phyloP scores from a whole-genome alignment of 2,329 filamentous ascomycete genomes.

The Amphichorda felina region DNA sequence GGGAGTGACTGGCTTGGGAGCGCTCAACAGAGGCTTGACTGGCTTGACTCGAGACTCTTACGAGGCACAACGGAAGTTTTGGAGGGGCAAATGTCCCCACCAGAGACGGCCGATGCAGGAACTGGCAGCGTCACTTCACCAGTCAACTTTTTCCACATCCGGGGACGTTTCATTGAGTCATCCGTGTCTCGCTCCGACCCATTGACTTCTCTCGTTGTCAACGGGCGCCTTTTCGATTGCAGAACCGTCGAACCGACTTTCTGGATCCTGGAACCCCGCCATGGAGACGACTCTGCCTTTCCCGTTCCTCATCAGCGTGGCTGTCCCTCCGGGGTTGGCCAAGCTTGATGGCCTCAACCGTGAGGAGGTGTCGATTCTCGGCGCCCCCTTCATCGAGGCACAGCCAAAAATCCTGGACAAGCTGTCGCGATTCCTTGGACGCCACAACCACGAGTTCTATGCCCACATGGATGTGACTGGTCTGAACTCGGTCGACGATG shows the following conservation, averaged over 20 bases:
- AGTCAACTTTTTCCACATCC: not conserved
- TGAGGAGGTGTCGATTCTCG: constrained; percentile 47
- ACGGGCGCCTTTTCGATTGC: not conserved
- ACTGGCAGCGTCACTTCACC: not conserved
- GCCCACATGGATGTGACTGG: constrained; percentile 68
- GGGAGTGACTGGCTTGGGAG: not conserved
- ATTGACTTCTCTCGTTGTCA: not conserved
- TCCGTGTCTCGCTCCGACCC: not conserved
- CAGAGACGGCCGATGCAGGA: constrained; percentile 5
- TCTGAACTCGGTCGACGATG: constrained; percentile 57
- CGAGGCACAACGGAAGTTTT: not conserved
- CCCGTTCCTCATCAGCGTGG: constrained; percentile 49
- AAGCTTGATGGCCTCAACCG: constrained; percentile 39
- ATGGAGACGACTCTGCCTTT: constrained; percentile 56
- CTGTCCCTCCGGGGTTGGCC: constrained; percentile 34
- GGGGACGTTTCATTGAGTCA: constrained; percentile 2
- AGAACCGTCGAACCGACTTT: no score
- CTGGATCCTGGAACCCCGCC: constrained; percentile 1
- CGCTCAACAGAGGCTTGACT: constrained; percentile 1
- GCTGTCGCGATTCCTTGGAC: constrained; percentile 33
- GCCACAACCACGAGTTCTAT: constrained; percentile 38
- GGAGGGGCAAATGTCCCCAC: constrained; percentile 3
- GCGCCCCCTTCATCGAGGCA: constrained; percentile 45
- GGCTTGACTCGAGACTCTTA: no score
- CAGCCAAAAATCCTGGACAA: constrained; percentile 33